A percentile compares a stretch with the other conserved stretches of the same genome.
Evolutionary conservation across 148 eudicot genomes (phyloP).

Genomic region (Amaranthus cruentus): DNA sequence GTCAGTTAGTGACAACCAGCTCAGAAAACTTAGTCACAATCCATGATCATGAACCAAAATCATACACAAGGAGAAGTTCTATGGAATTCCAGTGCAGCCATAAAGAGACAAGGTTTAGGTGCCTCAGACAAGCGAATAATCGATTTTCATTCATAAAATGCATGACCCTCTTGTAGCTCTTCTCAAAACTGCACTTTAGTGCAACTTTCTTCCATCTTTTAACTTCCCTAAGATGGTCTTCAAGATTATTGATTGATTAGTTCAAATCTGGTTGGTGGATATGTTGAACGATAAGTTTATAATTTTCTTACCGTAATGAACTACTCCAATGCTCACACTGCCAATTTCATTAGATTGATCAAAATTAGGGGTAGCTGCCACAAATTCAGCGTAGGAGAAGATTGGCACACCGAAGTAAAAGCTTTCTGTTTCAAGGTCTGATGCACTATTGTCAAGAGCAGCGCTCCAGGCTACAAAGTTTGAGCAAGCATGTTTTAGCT

Average conservation of each 20-base stretch:
- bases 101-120: constrained; percentile 48
- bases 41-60: background rate
- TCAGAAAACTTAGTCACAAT: too few relatives aligned
- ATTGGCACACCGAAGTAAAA: constrained; percentile 33
- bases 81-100: constrained; percentile 48
- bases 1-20: too few relatives aligned
- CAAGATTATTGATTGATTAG: too few relatives aligned
- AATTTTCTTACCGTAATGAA: constrained; percentile 40
- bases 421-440: constrained; percentile 30
- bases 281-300: too few relatives aligned
- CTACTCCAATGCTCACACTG: constrained; percentile 51
- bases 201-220: constrained; percentile 52
- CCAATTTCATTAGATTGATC: constrained; percentile 48
- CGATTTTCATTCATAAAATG: constrained; percentile 51
- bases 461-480: constrained; percentile 4
- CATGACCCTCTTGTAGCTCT: constrained; percentile 36
- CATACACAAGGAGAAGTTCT: constrained; percentile 53
- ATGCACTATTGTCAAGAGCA: constrained; percentile 13
- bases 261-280: too few relatives aligned
- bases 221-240: constrained; percentile 34
- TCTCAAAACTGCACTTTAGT: constrained; percentile 46
- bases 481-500: constrained; percentile 3
- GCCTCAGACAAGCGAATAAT: constrained; percentile 39
- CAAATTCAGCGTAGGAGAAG: constrained; percentile 44
- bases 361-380: constrained; percentile 43